Base-by-base conservation (phyloP, 202 grass and related monocot genomes). In the Musa balbisiana region DNA sequence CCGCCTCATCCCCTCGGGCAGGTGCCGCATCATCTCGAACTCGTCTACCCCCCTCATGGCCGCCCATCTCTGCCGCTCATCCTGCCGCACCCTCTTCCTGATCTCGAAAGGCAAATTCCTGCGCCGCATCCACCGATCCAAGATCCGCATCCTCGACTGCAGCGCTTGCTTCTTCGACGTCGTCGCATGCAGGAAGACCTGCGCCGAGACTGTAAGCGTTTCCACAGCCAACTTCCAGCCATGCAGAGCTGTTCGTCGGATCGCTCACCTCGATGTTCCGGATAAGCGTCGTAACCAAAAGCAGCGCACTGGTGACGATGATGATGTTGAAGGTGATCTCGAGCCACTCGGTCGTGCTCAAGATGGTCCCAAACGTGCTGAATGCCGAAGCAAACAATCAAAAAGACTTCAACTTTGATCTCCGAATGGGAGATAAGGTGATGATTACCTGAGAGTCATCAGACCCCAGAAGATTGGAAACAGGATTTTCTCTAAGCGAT, bases 391-490 rank as follows among this genome's bases (percentile, higher is more conserved):
- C n/a, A 56, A 56, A 58, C 4, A 19, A 74, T 26, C 15, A 49
- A 9, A 16, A 49, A 43, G 33, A 43, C 33, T 5, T 43, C 33
- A 43, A 43, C 33, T 43, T 43, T 43, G 33, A 43, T 43, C 4
- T 43, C 33, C 33, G 33, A 5, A 43, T 43, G 33, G 33, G 19
- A 49, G 13, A 69, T 19, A 22, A 25, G 10, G 15, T 17, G 13
- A 24, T 25, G n/a, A n/a, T 52, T 51, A 76, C 74, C 58, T 76
- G 24, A 76, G 29, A 64, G 43, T 76, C 74, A 65, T 76, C 6
- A 76, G 59, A 13, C 74, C 74, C 74, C 74, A 76, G n/a, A 76
- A 76, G 49, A 76, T 76, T 9, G 74, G 74, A 11, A 76, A 49
- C 29, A 76, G 43, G 2, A 76, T 52, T n/a, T 76, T 76, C 74